Base-by-base conservation (phyloP, 106 monocot species). In the Iris macrosiphon region DNA sequence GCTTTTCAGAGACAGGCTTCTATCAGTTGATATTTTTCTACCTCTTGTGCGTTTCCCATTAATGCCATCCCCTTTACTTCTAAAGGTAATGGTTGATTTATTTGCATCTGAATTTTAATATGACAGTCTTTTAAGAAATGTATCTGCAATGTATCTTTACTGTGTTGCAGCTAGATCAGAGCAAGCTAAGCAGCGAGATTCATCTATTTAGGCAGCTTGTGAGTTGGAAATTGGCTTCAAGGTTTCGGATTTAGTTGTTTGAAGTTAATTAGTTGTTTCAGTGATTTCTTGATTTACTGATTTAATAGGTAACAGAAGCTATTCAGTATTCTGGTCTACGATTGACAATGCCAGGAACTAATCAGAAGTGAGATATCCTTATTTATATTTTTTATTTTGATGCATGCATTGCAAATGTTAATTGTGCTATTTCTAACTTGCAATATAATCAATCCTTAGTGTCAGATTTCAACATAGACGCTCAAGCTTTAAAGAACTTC, bases 401-500 rank as follows among this genome's bases (percentile, higher is more conserved):
- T 11, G 4, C 27, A n/a, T 26, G n/a, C 15, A 2, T n/a, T 26
- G 4, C 3, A 1, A 28, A 4, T 51, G 4, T 21, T 22, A 6
- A 6, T 7, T 25, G 20, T 31, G 17, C n/a, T 9, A 32, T 7
- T 32, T 31, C 33, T 53, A 25, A 33, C 19, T 53, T 24, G 17
- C 15, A 33, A 33, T 20, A 32, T 32, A 12, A 32, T 20, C 24
- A 8, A 40, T 16, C 57, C 61, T 57, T 43, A 91, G 90, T 75
- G 28, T 66, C 20, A 83, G 90, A 62, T 83, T 80, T 78, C 96
- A 98, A 23, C 80, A 91, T 62, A 79, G 96, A 64, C 61, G 75
- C 22, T 98, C 96, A 63, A 83, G 90, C 48, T 98, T 87, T 68
- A 98, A 80, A 54, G 91, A 91, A 64, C 90, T 98, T 41, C 90